phyloP scores from a whole-genome alignment of 805 yeast genomes.

The Teunomyces barrocoloradensis region DNA sequence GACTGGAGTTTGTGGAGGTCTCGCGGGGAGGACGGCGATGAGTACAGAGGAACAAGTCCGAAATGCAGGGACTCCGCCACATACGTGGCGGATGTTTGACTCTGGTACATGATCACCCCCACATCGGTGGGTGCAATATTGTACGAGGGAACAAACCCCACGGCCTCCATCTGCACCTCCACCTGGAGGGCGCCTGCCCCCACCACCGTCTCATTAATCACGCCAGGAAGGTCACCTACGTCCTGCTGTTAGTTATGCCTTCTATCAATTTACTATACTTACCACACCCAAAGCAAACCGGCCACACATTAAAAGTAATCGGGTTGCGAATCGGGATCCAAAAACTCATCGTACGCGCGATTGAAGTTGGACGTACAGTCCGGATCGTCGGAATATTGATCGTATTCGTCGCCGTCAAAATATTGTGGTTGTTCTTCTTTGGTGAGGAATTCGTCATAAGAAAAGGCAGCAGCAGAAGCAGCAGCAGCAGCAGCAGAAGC shows the following conservation, averaged over 20 bases:
- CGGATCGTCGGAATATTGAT: constrained; percentile 31
- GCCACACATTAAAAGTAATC: constrained; percentile 57
- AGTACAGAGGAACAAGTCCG: constrained; percentile 77
- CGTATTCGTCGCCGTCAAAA: constrained; percentile 23
- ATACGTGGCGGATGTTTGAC: constrained; percentile 13
- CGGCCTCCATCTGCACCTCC: constrained; percentile 5
- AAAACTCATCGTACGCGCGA: constrained; percentile 35
- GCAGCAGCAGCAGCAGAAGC: too few relatives aligned
- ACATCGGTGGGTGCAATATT: constrained; percentile 62
- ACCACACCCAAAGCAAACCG: constrained; percentile 52
- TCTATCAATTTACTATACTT: too few relatives aligned
- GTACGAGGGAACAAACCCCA: constrained; percentile 37
- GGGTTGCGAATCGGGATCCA: constrained; percentile 22
- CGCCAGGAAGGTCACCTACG: constrained; percentile 24
- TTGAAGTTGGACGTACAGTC: constrained; percentile 32
- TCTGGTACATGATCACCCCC: constrained; percentile 41
- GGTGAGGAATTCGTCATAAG: constrained; percentile 17
- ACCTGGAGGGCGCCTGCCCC: not conserved
- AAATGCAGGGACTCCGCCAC: constrained; percentile 62
- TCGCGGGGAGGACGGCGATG: constrained; percentile 30
- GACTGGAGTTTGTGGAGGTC: constrained; percentile 37
- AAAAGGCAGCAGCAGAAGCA: not conserved
- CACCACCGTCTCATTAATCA: constrained; percentile 22
- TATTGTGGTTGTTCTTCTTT: constrained; percentile 39
- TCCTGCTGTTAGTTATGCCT: constrained; percentile 21